Percentiles rank a stretch among this genome's conserved stretches.
These are phyloP conservation scores for Taphrina flavorubra DNA, from an alignment of 1,139 yeast species.

Conservation along the genomic window DNA sequence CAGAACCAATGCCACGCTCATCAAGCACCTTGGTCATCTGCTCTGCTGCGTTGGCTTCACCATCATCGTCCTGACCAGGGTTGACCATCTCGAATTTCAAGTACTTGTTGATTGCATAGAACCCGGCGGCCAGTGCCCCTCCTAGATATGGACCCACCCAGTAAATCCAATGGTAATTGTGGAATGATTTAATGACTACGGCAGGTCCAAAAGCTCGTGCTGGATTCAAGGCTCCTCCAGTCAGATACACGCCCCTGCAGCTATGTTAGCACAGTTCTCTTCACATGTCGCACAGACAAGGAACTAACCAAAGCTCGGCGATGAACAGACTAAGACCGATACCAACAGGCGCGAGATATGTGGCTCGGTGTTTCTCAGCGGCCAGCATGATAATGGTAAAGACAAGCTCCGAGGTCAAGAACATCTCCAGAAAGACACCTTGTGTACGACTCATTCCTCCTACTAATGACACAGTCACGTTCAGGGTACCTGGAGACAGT, in stretches of 20 bases:
- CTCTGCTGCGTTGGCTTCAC: constrained; percentile 39
- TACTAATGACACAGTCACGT: constrained; percentile 74
- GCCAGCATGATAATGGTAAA: constrained; percentile 81
- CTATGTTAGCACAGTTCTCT: neutral
- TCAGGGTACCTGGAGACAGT: constrained; percentile 80
- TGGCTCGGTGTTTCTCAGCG: constrained; percentile 79
- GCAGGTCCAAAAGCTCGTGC: constrained; percentile 89
- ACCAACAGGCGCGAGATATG: constrained; percentile 79
- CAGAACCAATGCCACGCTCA: constrained; percentile 14
- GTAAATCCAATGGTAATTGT: constrained; percentile 87
- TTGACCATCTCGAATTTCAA: constrained; percentile 35
- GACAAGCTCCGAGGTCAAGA: constrained; percentile 76
- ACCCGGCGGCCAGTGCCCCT: constrained; percentile 36
- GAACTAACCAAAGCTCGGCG: constrained; percentile 63
- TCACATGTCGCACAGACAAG: neutral
- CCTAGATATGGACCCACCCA: constrained; percentile 60
- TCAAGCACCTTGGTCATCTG: constrained; percentile 25
- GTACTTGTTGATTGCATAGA: constrained; percentile 30
- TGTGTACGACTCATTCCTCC: constrained; percentile 73
- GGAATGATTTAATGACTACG: constrained; percentile 73
- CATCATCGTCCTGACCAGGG: constrained; percentile 50
- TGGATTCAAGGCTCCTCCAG: constrained; percentile 93
- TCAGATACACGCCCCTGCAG: constrained; percentile 70
- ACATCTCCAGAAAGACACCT: constrained; percentile 83
- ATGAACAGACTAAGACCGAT: constrained; percentile 83